Evolutionary conservation across 2,329 filamentous ascomycete genomes (phyloP), one percentile per base, ranked within the genome.

Genomic region (Plectosphaerella sp.): DNA sequence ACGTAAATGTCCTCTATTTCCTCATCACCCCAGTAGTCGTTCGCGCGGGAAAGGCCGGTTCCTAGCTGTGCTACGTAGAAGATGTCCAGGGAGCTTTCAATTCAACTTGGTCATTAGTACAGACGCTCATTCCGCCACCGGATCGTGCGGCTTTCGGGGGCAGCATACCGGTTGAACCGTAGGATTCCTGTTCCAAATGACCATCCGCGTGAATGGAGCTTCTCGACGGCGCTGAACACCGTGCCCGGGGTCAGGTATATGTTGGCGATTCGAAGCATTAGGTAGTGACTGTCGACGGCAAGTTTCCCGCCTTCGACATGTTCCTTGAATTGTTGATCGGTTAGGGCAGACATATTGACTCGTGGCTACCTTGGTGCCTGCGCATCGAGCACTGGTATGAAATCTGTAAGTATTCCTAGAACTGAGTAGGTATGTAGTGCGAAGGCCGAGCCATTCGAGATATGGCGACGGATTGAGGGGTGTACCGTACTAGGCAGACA

Each of bases 51-150:
- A 33, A 50, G 49, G 16, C 42, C 42, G 47, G 52, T 47, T 35
- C 18, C 51, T 41, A 57, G 22, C 28, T 56, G 55, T 24, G 55
- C 48, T 11, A 56, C 35, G 36, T 57, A 57, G 37, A 54, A 57
- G 12, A 50, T 36, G 37, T 57, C 54, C 45, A 56, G 41, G 24
- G 56, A 56, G 33, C 56, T 56, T 43, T 45, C 39, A 15, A 24
- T 42, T 48, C 16, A 14, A 12, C 18, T n/a, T 49, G 22, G 12
- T n/a, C 24, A 16, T 16, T 22, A 9, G 14, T 8, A 45, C 42
- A 39, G 4, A 11, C 45, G 24, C 5, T 33, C 11, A 9, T 33
- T 33, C 28, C 28, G 8, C 28, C 28, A 33, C 28, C 2, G 28
- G 28, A 33, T 33, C 28, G 3, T 22, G 28, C 4, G 8, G 28